Base-by-base conservation (phyloP, 805 yeast genomes). In the Metschnikowia borealis region DNA sequence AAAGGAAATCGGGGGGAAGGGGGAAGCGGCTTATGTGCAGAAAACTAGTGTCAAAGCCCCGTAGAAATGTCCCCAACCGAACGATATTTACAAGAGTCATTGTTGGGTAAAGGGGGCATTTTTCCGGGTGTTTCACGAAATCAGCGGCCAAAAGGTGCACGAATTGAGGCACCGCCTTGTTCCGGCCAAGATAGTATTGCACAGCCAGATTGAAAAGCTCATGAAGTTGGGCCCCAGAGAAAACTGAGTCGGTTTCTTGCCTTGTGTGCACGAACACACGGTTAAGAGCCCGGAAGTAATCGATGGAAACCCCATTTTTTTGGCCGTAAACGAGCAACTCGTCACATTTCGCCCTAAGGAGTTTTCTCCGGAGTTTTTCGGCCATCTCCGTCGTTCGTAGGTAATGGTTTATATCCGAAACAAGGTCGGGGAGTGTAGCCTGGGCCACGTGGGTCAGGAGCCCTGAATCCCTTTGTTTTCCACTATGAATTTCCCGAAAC, bases 311-410 rank as follows among this genome's bases (percentile, higher is more conserved):
- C 1, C 17, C 46, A 20, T 41, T 26, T 15, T 52, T 52, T 3
- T 34, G 38, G 1, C 54, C 54, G 4, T 44, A 32, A 2, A 50
- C 20, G 14, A 64, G 40, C 39, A 61, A 54, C n/a, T 56, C 56
- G 10, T 51, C 26, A 38, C 67, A 49, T 50, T 62, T 65, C 3
- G 51, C 47, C 6, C 49, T 51, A 34, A 68, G 48, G 14, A 65
- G 55, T 39, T 49, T 50, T 11, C 47, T 46, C 17, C 66, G 57
- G 13, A 59, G 49, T 3, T 53, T 57, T 11, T 32, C 37, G 3
- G 69, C 61, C 17, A 65, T 54, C 23, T 67, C 71, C 6, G 61
- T 55, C 6, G 68, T 58, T 40, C 65, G 62, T 26, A 64, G 54
- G 38, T 60, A 65, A 51, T 65, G 68, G 51, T 60, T 62, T 47